These are phyloP conservation scores for Phoma herbarum DNA, from an alignment of 2,329 filamentous ascomycete species.

Conservation along the genomic window DNA sequence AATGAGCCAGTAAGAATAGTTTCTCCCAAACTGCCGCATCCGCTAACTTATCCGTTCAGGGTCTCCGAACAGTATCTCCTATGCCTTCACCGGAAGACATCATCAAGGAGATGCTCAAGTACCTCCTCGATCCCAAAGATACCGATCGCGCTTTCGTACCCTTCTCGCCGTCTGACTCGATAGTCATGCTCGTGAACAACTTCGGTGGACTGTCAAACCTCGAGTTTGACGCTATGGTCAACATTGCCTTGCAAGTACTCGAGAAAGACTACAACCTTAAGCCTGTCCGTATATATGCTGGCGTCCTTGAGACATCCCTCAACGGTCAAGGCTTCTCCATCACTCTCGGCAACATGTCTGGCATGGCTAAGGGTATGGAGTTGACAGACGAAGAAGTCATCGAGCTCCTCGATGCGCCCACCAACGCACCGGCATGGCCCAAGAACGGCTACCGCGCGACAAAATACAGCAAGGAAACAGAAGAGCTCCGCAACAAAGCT, in stretches of 20 bases:
- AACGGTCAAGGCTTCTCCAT: constrained; percentile 66
- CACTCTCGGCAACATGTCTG: constrained; percentile 62
- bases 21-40: background rate
- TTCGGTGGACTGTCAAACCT: constrained; percentile 59
- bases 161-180: constrained; percentile 57
- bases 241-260: constrained; percentile 53
- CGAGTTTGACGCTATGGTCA: constrained; percentile 59
- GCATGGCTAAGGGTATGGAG: constrained; percentile 54
- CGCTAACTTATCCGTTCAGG: constrained; percentile 38
- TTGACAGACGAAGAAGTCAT: constrained; percentile 55
- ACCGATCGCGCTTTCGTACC: constrained; percentile 60
- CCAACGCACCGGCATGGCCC: constrained; percentile 62
- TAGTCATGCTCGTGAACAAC: constrained; percentile 60
- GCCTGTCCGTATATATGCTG: constrained; percentile 58
- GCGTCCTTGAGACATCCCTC: constrained; percentile 62
- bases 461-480: constrained; percentile 37
- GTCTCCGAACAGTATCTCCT: constrained; percentile 56
- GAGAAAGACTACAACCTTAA: constrained; percentile 59
- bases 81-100: constrained; percentile 60
- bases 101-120: constrained; percentile 59
- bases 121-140: constrained; percentile 59
- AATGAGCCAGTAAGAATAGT: constrained; percentile 56
- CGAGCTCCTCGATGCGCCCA: constrained; percentile 59
- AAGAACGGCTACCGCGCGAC: constrained; percentile 55
- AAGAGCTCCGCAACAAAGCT: constrained; percentile 40